phyloP scores from a whole-genome alignment of 495 filamentous ascomycete species.

The Sordaria brevicollis region DNA sequence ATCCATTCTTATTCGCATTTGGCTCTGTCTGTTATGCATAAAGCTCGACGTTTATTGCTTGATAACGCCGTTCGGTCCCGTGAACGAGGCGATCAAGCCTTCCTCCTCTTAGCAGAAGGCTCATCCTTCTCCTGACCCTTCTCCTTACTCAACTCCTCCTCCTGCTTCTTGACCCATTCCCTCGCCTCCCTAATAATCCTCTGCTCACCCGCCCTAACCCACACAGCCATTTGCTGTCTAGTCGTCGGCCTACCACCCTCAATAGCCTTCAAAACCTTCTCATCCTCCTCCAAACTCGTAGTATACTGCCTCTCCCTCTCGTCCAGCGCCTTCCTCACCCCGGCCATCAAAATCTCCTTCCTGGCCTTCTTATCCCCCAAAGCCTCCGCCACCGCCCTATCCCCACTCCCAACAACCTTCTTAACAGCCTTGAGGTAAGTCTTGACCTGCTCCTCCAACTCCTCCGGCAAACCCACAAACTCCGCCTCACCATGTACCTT shows the following conservation, averaged over 20 bases:
- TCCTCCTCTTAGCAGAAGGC: slow-evolving; percentile 12
- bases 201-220: slow-evolving; percentile 77
- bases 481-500: slow-evolving; percentile 16
- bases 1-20: too few relatives aligned
- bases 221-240: slow-evolving; percentile 51
- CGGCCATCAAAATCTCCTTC: slow-evolving; percentile 26
- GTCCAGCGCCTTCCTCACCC: slow-evolving; percentile 30
- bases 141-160: slow-evolving; percentile 4
- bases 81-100: slow-evolving; percentile 7
- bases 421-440: slow-evolving; percentile 29
- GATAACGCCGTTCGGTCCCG: background rate
- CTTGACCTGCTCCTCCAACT: slow-evolving; percentile 28
- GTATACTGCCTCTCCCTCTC: slow-evolving; percentile 45
- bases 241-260: slow-evolving; percentile 26
- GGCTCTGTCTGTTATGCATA: too few relatives aligned
- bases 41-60: too few relatives aligned
- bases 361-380: slow-evolving; percentile 30
- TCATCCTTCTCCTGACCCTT: slow-evolving; percentile 3
- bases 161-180: slow-evolving; percentile 6
- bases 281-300: slow-evolving; percentile 55
- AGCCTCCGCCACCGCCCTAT: slow-evolving; percentile 5
- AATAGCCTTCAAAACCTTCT: slow-evolving; percentile 32
- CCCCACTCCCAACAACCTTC: slow-evolving; percentile 19
- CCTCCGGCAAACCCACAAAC: slow-evolving; percentile 26
- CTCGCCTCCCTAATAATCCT: slow-evolving; percentile 45